Percentiles rank a stretch among this genome's conserved stretches.
Evolutionary conservation across 345 rosid genomes (phyloP).

Genomic region (Moricandia arvensis): DNA sequence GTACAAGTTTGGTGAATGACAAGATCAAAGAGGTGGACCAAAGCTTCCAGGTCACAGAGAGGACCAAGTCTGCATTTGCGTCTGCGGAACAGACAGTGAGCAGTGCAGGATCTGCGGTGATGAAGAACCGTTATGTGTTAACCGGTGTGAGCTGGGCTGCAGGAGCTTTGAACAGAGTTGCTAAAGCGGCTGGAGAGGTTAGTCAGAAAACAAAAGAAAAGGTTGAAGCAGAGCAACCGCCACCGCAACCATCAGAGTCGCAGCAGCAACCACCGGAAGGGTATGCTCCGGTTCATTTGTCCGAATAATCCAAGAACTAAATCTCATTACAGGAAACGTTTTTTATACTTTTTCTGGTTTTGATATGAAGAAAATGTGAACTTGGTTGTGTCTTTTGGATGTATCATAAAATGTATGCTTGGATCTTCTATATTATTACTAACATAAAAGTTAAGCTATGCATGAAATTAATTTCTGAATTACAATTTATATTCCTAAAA

Average conservation of each 20-base stretch:
- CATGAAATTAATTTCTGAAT: neutral
- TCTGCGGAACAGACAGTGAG: slow-evolving; percentile 85
- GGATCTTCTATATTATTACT: slow-evolving; percentile 8
- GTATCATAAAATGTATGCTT: slow-evolving; percentile 17
- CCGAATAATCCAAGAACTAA: slow-evolving; percentile 38
- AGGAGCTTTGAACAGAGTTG: slow-evolving; percentile 74
- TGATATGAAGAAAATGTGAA: slow-evolving; percentile 1
- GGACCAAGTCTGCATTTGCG: slow-evolving; percentile 75
- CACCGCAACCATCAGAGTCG: slow-evolving; percentile 14
- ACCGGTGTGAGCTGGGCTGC: slow-evolving; percentile 79
- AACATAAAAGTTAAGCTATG: neutral
- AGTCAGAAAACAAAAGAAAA: slow-evolving; percentile 84
- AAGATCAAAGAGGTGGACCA: slow-evolving; percentile 84
- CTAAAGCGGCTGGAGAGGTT: slow-evolving; percentile 88
- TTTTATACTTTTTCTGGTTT: slow-evolving; percentile 6
- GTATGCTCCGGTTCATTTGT: slow-evolving; percentile 41
- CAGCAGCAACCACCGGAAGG: slow-evolving; percentile 41
- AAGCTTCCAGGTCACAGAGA: slow-evolving; percentile 88
- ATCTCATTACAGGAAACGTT: neutral
- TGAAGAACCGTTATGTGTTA: slow-evolving; percentile 80
- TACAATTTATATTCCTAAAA: neutral
- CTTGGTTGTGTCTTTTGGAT: slow-evolving; percentile 13
- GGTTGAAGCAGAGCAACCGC: slow-evolving; percentile 58
- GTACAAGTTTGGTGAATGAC: slow-evolving; percentile 72
- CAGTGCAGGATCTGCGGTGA: slow-evolving; percentile 72